Percentiles rank a stretch among this genome's conserved stretches.
These are phyloP conservation scores for Claviceps purpurea DNA, from an alignment of 2,329 filamentous ascomycete species.

Conservation along the genomic window DNA sequence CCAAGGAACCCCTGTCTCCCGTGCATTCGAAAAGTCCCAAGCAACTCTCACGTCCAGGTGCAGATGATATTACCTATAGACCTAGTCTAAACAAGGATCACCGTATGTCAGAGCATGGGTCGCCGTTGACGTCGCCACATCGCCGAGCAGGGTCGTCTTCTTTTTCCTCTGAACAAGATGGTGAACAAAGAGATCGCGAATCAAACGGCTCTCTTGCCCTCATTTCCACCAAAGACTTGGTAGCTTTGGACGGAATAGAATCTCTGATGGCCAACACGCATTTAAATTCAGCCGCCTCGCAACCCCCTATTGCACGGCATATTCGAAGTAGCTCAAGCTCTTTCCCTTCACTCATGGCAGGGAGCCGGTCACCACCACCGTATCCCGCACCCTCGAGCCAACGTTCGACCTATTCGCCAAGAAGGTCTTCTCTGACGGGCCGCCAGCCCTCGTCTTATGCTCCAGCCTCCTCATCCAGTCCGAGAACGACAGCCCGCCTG, in stretches of 20 bases:
- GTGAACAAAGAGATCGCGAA: slow-evolving; percentile 13
- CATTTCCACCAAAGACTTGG: slow-evolving; percentile 41
- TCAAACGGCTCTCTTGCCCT: slow-evolving; percentile 27
- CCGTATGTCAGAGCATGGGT: slow-evolving; percentile 19
- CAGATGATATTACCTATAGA: slow-evolving; percentile 28
- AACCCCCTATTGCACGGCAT: slow-evolving; percentile 25
- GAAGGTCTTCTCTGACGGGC: slow-evolving; percentile 15
- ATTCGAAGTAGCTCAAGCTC: slow-evolving; percentile 18
- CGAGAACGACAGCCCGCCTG: slow-evolving; percentile 23
- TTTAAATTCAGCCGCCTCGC: slow-evolving; percentile 19
- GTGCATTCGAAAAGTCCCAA: slow-evolving; percentile 18
- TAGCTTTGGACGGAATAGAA: slow-evolving; percentile 31
- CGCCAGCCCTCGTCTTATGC: slow-evolving; percentile 10
- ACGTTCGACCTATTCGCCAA: slow-evolving; percentile 14
- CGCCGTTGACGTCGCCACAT: slow-evolving; percentile 14
- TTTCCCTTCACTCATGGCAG: slow-evolving; percentile 21
- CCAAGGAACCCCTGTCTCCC: slow-evolving; percentile 13
- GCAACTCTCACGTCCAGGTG: slow-evolving; percentile 16
- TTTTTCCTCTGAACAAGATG: slow-evolving; percentile 21
- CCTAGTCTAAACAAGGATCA: slow-evolving; percentile 26
- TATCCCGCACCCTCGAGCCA: slow-evolving; percentile 17
- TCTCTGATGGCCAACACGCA: slow-evolving; percentile 28
- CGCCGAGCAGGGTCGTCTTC: slow-evolving; percentile 20
- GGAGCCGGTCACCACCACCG: slow-evolving; percentile 9
- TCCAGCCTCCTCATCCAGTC: slow-evolving; percentile 14